Conservation (phyloP, 2,329 filamentous ascomycete genomes). For the Ophiostoma pallidulum region DNA sequence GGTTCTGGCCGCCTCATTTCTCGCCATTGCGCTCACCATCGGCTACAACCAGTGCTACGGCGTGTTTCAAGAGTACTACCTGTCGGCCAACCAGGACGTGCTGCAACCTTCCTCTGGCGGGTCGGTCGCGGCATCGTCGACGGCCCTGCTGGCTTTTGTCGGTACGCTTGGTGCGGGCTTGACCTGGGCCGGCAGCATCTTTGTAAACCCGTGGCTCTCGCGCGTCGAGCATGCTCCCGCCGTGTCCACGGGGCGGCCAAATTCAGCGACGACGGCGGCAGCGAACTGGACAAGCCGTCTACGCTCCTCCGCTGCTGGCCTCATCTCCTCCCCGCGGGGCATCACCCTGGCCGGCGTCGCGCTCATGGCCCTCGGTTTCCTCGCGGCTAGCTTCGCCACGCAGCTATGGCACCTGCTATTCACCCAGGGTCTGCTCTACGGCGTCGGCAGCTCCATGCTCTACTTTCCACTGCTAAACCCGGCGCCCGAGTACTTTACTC, state of each 20-base stretch:
- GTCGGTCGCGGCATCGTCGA: slow-evolving; percentile 21
- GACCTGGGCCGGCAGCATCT: slow-evolving; percentile 40
- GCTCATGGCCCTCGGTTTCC: slow-evolving; percentile 32
- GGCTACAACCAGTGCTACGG: slow-evolving; percentile 41
- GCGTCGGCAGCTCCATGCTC: slow-evolving; percentile 34
- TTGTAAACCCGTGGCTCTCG: slow-evolving; percentile 38
- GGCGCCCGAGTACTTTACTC: slow-evolving; percentile 40
- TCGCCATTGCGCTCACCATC: slow-evolving; percentile 36
- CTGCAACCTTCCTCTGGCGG: slow-evolving; percentile 19
- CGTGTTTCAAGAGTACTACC: slow-evolving; percentile 40
- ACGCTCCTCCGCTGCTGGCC: too few relatives aligned
- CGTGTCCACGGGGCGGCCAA: background rate
- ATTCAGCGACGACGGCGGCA: slow-evolving; percentile 11
- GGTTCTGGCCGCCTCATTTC: slow-evolving; percentile 34
- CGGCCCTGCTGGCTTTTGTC: slow-evolving; percentile 37
- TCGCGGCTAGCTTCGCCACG: slow-evolving; percentile 29
- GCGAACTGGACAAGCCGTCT: slow-evolving; percentile 6
- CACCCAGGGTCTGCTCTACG: slow-evolving; percentile 34
- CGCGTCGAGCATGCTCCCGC: slow-evolving; percentile 26
- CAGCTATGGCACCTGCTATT: slow-evolving; percentile 33
- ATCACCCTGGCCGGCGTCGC: slow-evolving; percentile 33
- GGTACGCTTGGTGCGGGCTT: slow-evolving; percentile 38
- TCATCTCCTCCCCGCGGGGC: slow-evolving; percentile 17
- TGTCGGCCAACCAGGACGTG: slow-evolving; percentile 31
- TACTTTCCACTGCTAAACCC: slow-evolving; percentile 35